Conservation (phyloP, 2,329 filamentous ascomycete species). For the Talaromyces sp. region DNA sequence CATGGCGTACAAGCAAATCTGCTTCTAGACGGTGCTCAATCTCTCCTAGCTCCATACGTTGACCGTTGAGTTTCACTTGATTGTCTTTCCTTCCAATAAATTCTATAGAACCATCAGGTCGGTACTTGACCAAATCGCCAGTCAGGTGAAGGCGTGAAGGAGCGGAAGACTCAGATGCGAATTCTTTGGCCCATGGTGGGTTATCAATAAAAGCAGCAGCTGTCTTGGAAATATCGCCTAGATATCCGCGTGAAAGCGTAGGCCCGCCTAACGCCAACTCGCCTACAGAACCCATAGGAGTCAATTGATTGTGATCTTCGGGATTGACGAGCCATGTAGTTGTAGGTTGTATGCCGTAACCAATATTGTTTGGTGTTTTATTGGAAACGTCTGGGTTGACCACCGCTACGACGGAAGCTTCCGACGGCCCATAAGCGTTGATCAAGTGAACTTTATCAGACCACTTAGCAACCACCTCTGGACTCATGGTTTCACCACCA, state of each 20-base stretch:
- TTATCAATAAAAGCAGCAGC: slow-evolving; percentile 35
- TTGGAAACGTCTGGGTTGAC: slow-evolving; percentile 20
- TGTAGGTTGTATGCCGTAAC: slow-evolving; percentile 32
- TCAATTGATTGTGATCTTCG: slow-evolving; percentile 44
- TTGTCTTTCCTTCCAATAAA: slow-evolving; percentile 36
- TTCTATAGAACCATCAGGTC: slow-evolving; percentile 33
- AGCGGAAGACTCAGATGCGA: slow-evolving; percentile 35
- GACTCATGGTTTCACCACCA: slow-evolving; percentile 43
- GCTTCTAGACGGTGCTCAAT: slow-evolving; percentile 37
- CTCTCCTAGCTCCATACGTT: slow-evolving; percentile 44
- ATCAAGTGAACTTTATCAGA: slow-evolving; percentile 13
- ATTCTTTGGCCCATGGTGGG: slow-evolving; percentile 39
- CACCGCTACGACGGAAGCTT: slow-evolving; percentile 14
- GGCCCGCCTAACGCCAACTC: slow-evolving; percentile 43
- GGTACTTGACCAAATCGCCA: slow-evolving; percentile 32
- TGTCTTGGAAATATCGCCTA: slow-evolving; percentile 40
- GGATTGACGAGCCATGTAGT: slow-evolving; percentile 46
- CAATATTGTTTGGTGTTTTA: slow-evolving; percentile 36
- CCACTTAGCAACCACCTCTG: slow-evolving; percentile 29
- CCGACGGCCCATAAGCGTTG: slow-evolving; percentile 17
- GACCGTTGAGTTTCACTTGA: slow-evolving; percentile 43
- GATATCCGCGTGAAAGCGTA: slow-evolving; percentile 44
- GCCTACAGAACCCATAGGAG: slow-evolving; percentile 41
- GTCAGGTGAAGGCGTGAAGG: slow-evolving; percentile 37
- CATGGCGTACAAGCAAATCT: slow-evolving; percentile 39